These are phyloP conservation scores for Backusella parvicylindrica DNA, from an alignment of 192 early-diverging fungal species.

Conservation along the genomic window DNA sequence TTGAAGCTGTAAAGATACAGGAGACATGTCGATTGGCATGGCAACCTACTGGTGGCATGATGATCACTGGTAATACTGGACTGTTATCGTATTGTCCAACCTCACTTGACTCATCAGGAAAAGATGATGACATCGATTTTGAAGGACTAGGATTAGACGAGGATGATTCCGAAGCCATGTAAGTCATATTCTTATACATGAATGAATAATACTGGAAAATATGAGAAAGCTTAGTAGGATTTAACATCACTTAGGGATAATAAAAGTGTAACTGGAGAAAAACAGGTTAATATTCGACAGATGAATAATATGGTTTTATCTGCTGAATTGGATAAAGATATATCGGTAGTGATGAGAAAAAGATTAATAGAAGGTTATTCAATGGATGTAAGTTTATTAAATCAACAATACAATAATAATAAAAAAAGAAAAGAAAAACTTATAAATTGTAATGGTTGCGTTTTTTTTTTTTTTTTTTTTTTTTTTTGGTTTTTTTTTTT, in stretches of 20 bases:
- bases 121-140: not conserved
- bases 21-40: conserved; percentile 50
- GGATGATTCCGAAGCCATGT: not conserved
- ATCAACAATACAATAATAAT: conserved; percentile 17
- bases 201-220: not conserved
- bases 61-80: conserved; percentile 36
- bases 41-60: conserved; percentile 51
- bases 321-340: conserved; percentile 48
- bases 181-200: not conserved
- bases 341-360: conserved; percentile 77
- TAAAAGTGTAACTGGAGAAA: not conserved
- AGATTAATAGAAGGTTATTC: conserved; percentile 76
- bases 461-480: not conserved
- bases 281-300: not conserved
- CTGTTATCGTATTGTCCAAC: conserved; percentile 3
- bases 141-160: not conserved
- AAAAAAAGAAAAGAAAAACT: too few species aligned
- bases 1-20: conserved; percentile 48
- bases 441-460: conserved; percentile 32
- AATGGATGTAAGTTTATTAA: conserved; percentile 58
- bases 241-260: not conserved
- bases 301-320: not conserved
- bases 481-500: not conserved
- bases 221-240: too few species aligned
- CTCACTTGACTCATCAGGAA: not conserved